Conservation (phyloP, 352 stramenopile species). For the Plasmopara viticola region DNA sequence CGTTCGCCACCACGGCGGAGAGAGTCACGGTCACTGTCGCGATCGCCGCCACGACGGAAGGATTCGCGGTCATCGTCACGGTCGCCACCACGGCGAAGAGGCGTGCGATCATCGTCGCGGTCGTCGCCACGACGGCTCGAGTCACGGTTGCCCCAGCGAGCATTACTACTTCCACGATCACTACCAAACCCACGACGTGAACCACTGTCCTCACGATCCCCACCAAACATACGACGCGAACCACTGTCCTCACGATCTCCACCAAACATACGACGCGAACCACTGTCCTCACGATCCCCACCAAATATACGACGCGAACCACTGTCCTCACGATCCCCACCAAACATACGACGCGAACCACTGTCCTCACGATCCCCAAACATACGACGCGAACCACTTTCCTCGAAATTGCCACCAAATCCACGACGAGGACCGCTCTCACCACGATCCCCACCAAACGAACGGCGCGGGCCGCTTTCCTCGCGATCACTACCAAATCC, state of each 20-base stretch:
- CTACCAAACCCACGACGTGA: constrained; percentile 18
- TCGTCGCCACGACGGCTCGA: constrained; percentile 25
- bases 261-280: constrained; percentile 12
- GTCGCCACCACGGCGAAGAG: constrained; percentile 22
- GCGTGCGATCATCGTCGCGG: constrained; percentile 18
- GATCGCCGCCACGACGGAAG: constrained; percentile 15
- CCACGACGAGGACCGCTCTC: constrained; percentile 15
- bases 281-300: constrained; percentile 33
- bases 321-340: constrained; percentile 26
- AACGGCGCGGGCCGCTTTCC: constrained; percentile 19
- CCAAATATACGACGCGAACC: constrained; percentile 32
- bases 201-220: constrained; percentile 30
- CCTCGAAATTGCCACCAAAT: constrained; percentile 34
- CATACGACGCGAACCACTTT: constrained; percentile 9
- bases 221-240: constrained; percentile 16
- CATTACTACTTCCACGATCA: constrained; percentile 17
- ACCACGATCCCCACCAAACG: constrained; percentile 30
- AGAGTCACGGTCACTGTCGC: constrained; percentile 17
- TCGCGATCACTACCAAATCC: constrained; percentile 37
- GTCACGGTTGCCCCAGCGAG: constrained; percentile 14
- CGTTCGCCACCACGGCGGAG: constrained; percentile 21
- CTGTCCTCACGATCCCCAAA: constrained; percentile 22
- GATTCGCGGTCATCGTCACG: constrained; percentile 20
- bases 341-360: constrained; percentile 15
- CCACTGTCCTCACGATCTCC: constrained; percentile 25